Conservation (phyloP, 371 early-diverging fungal species). For the Mucor sp. region DNA sequence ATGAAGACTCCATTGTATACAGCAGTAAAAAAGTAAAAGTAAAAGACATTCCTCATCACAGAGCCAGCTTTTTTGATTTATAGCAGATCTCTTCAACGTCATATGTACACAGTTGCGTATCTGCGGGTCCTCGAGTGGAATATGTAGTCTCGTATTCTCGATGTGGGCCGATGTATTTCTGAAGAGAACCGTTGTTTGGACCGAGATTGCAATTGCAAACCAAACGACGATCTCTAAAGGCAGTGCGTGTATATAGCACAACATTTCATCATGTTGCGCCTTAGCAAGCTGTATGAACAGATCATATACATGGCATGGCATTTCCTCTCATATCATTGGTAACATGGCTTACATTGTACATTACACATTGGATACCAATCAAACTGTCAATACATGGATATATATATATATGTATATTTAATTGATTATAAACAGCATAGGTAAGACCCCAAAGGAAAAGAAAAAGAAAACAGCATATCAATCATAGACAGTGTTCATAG, state of each 20-base stretch:
- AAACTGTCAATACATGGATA: background rate
- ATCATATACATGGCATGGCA: background rate
- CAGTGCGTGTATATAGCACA: background rate
- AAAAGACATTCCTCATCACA: background rate
- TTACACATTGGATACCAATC: background rate
- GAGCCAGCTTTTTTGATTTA: background rate
- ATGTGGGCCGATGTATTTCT: background rate
- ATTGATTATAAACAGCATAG: background rate
- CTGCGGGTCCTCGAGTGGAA: slow-evolving; percentile 3
- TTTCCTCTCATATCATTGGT: background rate
- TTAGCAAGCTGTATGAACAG: background rate
- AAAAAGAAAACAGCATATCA: background rate
- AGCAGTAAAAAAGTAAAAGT: background rate
- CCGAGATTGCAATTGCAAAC: slow-evolving; percentile 5
- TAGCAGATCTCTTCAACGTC: slow-evolving; percentile 1
- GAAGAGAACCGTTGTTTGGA: background rate
- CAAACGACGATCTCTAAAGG: background rate
- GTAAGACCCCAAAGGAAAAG: background rate
- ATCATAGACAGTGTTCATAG: background rate
- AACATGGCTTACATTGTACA: background rate
- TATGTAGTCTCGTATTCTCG: background rate
- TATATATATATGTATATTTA: background rate
- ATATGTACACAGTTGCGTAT: background rate
- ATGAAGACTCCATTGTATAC: background rate
- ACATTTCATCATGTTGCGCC: background rate